phyloP scores from a whole-genome alignment of 345 rosid species.

The Bruguiera gymnorhiza region DNA sequence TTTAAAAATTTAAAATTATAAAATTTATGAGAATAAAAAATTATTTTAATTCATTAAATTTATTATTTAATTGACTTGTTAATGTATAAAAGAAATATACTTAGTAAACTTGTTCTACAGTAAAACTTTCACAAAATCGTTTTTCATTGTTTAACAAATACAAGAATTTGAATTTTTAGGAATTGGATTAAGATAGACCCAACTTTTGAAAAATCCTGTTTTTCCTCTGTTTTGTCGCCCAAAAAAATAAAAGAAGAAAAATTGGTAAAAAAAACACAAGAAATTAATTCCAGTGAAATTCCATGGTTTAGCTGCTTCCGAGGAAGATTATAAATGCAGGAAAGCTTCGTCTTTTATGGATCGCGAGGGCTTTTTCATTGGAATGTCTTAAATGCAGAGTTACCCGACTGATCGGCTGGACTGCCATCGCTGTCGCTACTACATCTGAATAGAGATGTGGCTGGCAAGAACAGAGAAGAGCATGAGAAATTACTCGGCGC shows the following conservation, averaged over 20 bases:
- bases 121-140: too few species aligned
- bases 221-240: too few species aligned
- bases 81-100: too few species aligned
- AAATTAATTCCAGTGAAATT: conserved; percentile 3
- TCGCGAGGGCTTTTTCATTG: conserved; percentile 14
- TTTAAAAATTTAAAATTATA: too few species aligned
- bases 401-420: conserved; percentile 61
- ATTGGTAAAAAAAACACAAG: background rate
- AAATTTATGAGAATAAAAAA: too few species aligned
- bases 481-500: conserved; percentile 75
- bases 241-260: background rate
- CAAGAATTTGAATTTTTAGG: background rate
- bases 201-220: too few species aligned
- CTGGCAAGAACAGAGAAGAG: conserved; percentile 70
- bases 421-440: conserved; percentile 43
- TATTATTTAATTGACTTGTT: too few species aligned
- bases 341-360: conserved; percentile 18
- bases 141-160: background rate
- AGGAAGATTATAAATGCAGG: background rate
- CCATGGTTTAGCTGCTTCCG: background rate
- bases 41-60: too few species aligned
- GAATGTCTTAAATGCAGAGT: conserved; percentile 42
- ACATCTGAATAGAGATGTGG: conserved; percentile 59
- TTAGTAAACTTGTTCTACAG: too few species aligned
- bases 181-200: background rate